Evolutionary conservation across 2,329 filamentous ascomycete species (phyloP).

Genomic region (Talaromyces verruculosus): DNA sequence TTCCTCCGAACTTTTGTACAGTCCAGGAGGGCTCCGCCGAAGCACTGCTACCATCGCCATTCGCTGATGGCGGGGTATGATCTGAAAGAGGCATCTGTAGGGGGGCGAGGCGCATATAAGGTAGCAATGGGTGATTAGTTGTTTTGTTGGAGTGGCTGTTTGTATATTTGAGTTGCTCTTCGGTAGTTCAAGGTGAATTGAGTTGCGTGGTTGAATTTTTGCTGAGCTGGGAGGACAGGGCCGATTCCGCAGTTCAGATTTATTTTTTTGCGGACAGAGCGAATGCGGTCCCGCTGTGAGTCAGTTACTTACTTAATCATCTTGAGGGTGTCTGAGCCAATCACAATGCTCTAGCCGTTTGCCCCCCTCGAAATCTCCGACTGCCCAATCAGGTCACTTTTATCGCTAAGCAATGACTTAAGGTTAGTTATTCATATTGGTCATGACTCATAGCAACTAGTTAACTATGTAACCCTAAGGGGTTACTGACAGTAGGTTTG

Average conservation of each 20-base stretch:
- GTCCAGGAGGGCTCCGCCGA: slow-evolving; percentile 61
- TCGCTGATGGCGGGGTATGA: slow-evolving; percentile 16
- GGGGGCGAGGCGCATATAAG: not conserved
- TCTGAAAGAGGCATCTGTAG: slow-evolving; percentile 23
- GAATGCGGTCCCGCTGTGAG: slow-evolving; percentile 16
- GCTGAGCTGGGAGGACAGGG: not conserved
- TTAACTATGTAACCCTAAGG: not conserved
- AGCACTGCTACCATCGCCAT: slow-evolving; percentile 19
- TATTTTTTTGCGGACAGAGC: slow-evolving; percentile 3
- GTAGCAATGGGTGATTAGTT: not conserved
- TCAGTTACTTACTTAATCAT: not conserved
- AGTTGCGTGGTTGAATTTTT: slow-evolving; percentile 5
- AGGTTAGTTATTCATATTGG: not conserved
- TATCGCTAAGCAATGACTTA: not conserved
- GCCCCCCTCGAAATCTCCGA: not conserved
- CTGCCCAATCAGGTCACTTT: not conserved
- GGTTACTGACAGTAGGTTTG: not conserved
- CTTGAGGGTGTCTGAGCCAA: not conserved
- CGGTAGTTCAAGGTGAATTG: not conserved
- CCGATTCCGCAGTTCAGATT: slow-evolving; percentile 14
- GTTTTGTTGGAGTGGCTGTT: not conserved
- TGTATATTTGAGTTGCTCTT: not conserved
- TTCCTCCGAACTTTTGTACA: slow-evolving; percentile 93
- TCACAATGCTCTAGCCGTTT: not conserved
- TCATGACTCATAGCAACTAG: not conserved